Conservation (phyloP, 257 asterid species). For the Ajuga chamaepitys region DNA sequence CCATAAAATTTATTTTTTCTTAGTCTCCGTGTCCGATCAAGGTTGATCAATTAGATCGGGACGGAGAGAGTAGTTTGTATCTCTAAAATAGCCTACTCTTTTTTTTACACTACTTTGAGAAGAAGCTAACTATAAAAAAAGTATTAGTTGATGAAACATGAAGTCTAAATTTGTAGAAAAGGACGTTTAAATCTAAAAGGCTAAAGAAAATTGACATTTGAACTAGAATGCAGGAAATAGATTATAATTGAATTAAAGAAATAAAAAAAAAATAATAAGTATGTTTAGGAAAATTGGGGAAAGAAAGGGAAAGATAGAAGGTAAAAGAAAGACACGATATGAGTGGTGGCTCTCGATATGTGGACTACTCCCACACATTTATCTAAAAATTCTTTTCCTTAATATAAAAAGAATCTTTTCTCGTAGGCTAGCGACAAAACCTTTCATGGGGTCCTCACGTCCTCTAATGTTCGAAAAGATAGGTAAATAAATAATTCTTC, state of each 20-base stretch:
- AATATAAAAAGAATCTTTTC: slow-evolving; percentile 16
- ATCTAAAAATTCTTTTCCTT: slow-evolving; percentile 28
- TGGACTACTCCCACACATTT: slow-evolving; percentile 36
- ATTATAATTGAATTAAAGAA: neutral
- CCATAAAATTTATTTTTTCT: too few species aligned
- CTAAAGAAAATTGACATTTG: slow-evolving; percentile 4
- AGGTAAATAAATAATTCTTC: slow-evolving; percentile 6
- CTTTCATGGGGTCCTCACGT: slow-evolving; percentile 27
- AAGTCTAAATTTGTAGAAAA: neutral
- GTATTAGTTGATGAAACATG: too few species aligned
- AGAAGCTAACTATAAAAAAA: too few species aligned
- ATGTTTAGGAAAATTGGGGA: slow-evolving; percentile 1
- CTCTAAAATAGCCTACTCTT: too few species aligned
- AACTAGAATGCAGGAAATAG: slow-evolving; percentile 9
- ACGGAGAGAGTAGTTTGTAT: too few species aligned
- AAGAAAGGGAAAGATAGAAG: slow-evolving; percentile 12
- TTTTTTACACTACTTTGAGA: too few species aligned
- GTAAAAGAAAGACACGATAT: slow-evolving; percentile 32
- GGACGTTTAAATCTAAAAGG: neutral
- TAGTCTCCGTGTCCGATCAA: too few species aligned
- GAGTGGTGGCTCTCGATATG: slow-evolving; percentile 24
- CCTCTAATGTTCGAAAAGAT: slow-evolving; percentile 14
- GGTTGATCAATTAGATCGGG: too few species aligned
- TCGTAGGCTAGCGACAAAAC: slow-evolving; percentile 11
- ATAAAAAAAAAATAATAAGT: neutral